These are phyloP conservation scores for Salix udensis DNA, from an alignment of 345 rosid species.

Conservation along the genomic window DNA sequence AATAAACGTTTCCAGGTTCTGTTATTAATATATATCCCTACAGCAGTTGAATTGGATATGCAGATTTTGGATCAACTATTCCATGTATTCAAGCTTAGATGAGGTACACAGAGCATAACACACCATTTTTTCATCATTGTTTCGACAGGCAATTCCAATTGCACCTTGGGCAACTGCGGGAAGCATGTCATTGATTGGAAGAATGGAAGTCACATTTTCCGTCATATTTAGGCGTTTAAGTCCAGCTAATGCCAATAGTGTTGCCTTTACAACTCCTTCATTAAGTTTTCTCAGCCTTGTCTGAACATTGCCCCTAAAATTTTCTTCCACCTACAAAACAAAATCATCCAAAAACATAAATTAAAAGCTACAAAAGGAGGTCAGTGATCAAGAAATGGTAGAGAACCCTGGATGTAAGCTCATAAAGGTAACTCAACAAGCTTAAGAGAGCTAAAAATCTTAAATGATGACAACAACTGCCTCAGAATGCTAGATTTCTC, in stretches of 20 bases:
- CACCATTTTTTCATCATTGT: slow-evolving; percentile 80
- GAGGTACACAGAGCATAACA: slow-evolving; percentile 1
- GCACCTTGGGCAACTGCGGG: slow-evolving; percentile 99
- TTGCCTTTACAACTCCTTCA: slow-evolving; percentile 84
- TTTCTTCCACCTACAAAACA: slow-evolving; percentile 66
- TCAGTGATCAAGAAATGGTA: neutral
- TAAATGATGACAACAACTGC: neutral
- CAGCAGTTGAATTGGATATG: neutral
- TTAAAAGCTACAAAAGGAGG: slow-evolving; percentile 5
- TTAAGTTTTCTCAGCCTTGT: slow-evolving; percentile 81
- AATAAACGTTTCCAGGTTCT: neutral
- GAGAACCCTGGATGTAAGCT: neutral
- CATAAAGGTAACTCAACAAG: neutral
- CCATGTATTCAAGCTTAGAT: neutral
- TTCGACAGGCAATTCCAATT: slow-evolving; percentile 94
- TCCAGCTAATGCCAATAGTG: slow-evolving; percentile 92
- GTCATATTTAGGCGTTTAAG: slow-evolving; percentile 88
- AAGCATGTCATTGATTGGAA: slow-evolving; percentile 87
- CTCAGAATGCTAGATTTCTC: neutral
- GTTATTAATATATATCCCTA: neutral
- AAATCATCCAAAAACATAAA: slow-evolving; percentile 15
- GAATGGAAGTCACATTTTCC: slow-evolving; percentile 70
- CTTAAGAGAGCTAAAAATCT: neutral
- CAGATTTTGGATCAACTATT: neutral
- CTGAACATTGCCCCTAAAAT: slow-evolving; percentile 94